Base-by-base conservation (phyloP, 208 protist genomes). In the Acanthamoeba lugdunensis region DNA sequence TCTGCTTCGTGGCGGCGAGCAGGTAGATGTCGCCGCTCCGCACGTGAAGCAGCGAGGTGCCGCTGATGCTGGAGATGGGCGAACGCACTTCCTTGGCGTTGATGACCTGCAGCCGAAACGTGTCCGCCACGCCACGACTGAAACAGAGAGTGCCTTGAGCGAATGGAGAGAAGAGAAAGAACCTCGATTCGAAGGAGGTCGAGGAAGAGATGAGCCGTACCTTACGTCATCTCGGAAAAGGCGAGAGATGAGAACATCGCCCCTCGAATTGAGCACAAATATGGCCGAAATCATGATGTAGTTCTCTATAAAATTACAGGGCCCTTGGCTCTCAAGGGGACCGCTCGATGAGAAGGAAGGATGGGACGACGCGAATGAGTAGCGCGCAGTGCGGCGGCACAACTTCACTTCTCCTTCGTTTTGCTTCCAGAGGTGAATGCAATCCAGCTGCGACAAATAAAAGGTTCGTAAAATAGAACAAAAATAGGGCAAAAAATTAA, bases 241-340 rank as follows among this genome's bases (percentile, higher is more conserved):
- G 30, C 84, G 41, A 28, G 84, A 90, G 84, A 90, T 90, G 8
- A 90, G 84, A 25, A 90, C 58, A 21, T 90, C 84, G 28, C 84
- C 84, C n/a, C 84, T 90, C 61, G 84, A 63, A 67, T 71, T 90
- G 18, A 90, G 84, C 16, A 90, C 33, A 50, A 56, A 90, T 41
- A 90, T 90, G 41, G 52, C 84, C 33, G 33, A 54, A 52, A 90
- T 90, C 84, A 90, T 90, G 63, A 96, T 95, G 25, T 94, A 75
- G 95, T 98, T 97, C 92, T 96, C 2, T 48, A 48, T 48, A 96
- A 95, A 58, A 58, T 58, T 58, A 58, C 52, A 58, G 5, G 16
- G 52, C 4, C 4, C 52, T 58, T 98, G 96, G 33, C 97, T 96
- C 58, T 69, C 52, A 21, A 21, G 11, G 52, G 18, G 1, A 14